phyloP scores from a whole-genome alignment of 2,329 filamentous ascomycete genomes.

The Penicillium sp. region DNA sequence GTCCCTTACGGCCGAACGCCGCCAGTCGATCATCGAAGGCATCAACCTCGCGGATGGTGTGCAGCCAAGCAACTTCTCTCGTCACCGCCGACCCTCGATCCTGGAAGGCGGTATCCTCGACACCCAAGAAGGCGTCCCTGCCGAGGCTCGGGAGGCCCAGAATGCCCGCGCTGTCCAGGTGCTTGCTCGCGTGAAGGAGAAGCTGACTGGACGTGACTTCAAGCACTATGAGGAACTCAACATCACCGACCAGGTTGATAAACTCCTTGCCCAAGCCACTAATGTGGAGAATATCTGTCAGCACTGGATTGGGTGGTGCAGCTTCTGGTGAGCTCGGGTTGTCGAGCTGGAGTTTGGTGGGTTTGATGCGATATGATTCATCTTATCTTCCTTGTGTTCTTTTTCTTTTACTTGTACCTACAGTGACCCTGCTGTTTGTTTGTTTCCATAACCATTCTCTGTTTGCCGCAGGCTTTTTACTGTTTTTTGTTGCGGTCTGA shows the following conservation, averaged over 20 bases:
- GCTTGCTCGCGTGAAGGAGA: conserved; percentile 86
- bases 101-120: conserved; percentile 57
- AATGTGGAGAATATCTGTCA: conserved; percentile 97
- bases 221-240: conserved; percentile 80
- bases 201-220: conserved; percentile 92
- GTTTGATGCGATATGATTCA: conserved; percentile 26
- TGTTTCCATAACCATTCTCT: conserved; percentile 5
- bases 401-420: conserved; percentile 21
- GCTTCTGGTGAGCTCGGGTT: conserved; percentile 72
- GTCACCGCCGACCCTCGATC: conserved; percentile 67
- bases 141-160: conserved; percentile 69
- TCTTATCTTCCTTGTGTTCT: conserved; percentile 9
- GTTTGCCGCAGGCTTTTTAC: neutral
- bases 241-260: conserved; percentile 86
- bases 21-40: conserved; percentile 57
- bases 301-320: conserved; percentile 99
- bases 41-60: conserved; percentile 52
- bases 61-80: conserved; percentile 64
- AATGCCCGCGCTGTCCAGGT: conserved; percentile 93
- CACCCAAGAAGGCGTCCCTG: conserved; percentile 40
- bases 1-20: conserved; percentile 61
- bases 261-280: conserved; percentile 90
- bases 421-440: conserved; percentile 11
- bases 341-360: conserved; percentile 25
- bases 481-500: neutral